Conservation (phyloP, 805 yeast genomes). For the Candida xyloterini region DNA sequence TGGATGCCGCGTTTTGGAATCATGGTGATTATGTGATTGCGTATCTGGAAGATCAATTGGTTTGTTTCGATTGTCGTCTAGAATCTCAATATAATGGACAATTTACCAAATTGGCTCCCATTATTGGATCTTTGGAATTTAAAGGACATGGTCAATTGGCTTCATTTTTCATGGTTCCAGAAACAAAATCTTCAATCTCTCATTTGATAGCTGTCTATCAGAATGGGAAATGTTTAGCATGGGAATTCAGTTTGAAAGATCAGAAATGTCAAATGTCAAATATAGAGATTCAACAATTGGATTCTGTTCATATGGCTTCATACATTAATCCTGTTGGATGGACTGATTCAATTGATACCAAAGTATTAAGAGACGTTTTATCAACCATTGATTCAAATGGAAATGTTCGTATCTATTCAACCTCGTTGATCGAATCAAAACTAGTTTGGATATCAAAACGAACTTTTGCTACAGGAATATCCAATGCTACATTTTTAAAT, state of each 20-base stretch:
- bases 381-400: conserved; percentile 58
- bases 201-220: conserved; percentile 52
- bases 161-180: conserved; percentile 38
- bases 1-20: conserved; percentile 47
- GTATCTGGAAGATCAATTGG: conserved; percentile 41
- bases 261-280: conserved; percentile 27
- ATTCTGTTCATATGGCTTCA: conserved; percentile 33
- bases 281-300: conserved; percentile 28
- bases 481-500: conserved; percentile 50
- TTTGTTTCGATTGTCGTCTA: conserved; percentile 60
- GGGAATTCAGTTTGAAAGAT: conserved; percentile 36
- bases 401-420: conserved; percentile 43
- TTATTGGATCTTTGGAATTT: conserved; percentile 13
- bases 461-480: conserved; percentile 53
- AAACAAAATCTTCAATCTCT: conserved; percentile 28
- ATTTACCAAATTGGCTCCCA: conserved; percentile 28
- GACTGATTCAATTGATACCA: conserved; percentile 32
- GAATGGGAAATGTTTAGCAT: conserved; percentile 35
- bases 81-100: conserved; percentile 9
- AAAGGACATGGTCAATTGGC: conserved; percentile 16
- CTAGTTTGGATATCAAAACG: conserved; percentile 54
- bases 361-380: conserved; percentile 43
- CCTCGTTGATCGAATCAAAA: conserved; percentile 30
- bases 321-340: conserved; percentile 69
- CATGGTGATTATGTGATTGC: conserved; percentile 46